phyloP scores from a whole-genome alignment of 129 eudicot genomes.

The Helichrysum umbraculigerum region DNA sequence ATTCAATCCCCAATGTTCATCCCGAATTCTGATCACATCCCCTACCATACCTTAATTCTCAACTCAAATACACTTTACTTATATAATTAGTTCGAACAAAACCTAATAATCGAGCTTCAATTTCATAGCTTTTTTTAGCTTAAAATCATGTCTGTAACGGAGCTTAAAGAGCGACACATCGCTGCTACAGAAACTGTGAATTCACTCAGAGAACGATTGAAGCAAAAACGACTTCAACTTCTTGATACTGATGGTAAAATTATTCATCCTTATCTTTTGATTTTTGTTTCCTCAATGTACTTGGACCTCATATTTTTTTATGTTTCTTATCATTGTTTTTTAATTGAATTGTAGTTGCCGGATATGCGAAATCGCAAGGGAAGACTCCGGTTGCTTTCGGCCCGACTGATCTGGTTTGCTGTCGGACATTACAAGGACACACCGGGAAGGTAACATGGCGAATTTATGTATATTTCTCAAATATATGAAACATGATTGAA shows the following conservation, averaged over 20 bases:
- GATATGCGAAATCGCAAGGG: slow-evolving; percentile 73
- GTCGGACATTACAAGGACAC: slow-evolving; percentile 88
- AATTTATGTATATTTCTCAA: slow-evolving; percentile 2
- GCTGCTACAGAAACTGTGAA: slow-evolving; percentile 79
- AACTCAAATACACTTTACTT: background rate
- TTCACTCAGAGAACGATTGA: slow-evolving; percentile 67
- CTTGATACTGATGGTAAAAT: slow-evolving; percentile 79
- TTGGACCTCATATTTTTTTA: background rate
- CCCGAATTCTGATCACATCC: background rate
- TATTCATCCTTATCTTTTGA: background rate
- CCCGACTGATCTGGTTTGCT: slow-evolving; percentile 91
- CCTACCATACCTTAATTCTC: background rate
- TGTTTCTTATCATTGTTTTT: background rate
- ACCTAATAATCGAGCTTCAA: slow-evolving; percentile 18
- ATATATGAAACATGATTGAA: background rate
- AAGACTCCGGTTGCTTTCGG: slow-evolving; percentile 73
- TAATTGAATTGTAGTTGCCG: slow-evolving; percentile 55
- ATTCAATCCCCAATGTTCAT: background rate
- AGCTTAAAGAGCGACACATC: slow-evolving; percentile 76
- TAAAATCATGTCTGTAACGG: slow-evolving; percentile 60
- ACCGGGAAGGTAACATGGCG: slow-evolving; percentile 68
- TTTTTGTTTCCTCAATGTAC: background rate
- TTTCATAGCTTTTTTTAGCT: background rate
- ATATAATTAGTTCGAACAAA: background rate
- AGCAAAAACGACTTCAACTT: slow-evolving; percentile 66